Base-by-base conservation (phyloP, 208 protist species). In the Phytomonas francai region DNA sequence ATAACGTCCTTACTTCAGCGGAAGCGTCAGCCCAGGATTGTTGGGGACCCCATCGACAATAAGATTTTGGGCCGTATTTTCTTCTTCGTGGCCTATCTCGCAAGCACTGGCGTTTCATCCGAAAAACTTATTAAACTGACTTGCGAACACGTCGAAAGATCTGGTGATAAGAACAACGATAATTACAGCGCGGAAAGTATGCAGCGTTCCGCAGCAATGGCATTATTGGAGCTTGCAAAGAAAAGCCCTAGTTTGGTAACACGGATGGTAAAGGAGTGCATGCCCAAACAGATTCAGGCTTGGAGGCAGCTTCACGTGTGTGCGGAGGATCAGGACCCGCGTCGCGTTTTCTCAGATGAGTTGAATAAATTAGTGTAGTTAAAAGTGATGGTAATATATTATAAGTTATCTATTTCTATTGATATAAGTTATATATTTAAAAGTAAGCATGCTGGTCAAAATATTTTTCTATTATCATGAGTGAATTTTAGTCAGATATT, bases 61-160 rank as follows among this genome's bases (percentile, higher is more conserved):
- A 91, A 84, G 67, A 80, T 85, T 0, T 65, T 77, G 2, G 63
- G 65, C 16, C 83, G 86, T 19, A 61, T 59, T 19, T 42, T 88
- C 27, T 89, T 88, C 68, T 77, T 92, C 19, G n/a, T 76, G 8
- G 36, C 71, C 32, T 88, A 87, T 59, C 72, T 92, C 11, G 70
- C 77, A 29, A 74, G 84, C 8, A 68, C 75, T 6, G 72, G 80
- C 1, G 71, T 88, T 16, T 78, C 76, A 9, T 69, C 67, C 19
- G 61, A 81, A 32, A 73, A 69, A 12, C 29, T 86, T 36, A 72
- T 82, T 28, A 45, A 57, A 0, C 70, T 75, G 3, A 57, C 77
- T 0, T 83, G 73, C 58, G 57, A 30, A 30, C 67, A 79, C 56
- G 69, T 68, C 9, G 66, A 71, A 58, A 34, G 16, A 14, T 32